These are phyloP conservation scores for Amanita molliuscula DNA, from an alignment of 768 basidiomycete species.

Conservation along the genomic window DNA sequence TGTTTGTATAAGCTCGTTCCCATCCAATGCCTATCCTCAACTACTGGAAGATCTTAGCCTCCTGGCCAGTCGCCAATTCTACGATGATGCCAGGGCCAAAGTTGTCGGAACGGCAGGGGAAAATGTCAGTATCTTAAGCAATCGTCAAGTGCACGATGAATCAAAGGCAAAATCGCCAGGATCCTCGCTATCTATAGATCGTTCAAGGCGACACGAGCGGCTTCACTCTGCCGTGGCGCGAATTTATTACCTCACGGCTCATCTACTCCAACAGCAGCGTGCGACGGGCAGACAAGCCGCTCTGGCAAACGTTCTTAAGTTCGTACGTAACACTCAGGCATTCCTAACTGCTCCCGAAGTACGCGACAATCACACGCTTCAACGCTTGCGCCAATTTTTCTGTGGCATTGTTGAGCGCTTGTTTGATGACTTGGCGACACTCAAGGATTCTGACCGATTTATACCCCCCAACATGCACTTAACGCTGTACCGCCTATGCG, in stretches of 20 bases:
- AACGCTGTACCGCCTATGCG: constrained; percentile 73
- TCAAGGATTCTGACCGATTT: constrained; percentile 71
- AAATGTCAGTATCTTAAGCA: constrained; percentile 19
- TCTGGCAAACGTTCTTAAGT: constrained; percentile 73
- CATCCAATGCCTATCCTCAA: constrained; percentile 63
- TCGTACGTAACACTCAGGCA: constrained; percentile 71
- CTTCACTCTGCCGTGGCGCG: constrained; percentile 81
- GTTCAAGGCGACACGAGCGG: constrained; percentile 64
- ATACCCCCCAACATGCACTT: constrained; percentile 68
- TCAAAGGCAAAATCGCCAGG: constrained; percentile 32
- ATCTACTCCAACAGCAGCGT: constrained; percentile 59
- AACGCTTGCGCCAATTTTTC: constrained; percentile 81
- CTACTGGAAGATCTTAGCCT: constrained; percentile 77
- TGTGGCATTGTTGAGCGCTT: constrained; percentile 83
- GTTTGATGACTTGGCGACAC: constrained; percentile 61
- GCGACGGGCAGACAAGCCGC: constrained; percentile 62
- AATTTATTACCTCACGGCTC: constrained; percentile 81
- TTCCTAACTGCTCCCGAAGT: constrained; percentile 67
- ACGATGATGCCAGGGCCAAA: constrained; percentile 58
- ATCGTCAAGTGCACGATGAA: constrained; percentile 62
- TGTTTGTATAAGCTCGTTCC: constrained; percentile 81
- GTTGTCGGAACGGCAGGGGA: constrained; percentile 24
- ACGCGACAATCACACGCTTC: constrained; percentile 67
- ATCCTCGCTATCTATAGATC: constrained; percentile 32
- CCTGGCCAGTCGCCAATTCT: constrained; percentile 73